Base-by-base conservation (phyloP, 331 rosid genomes). In the Telfairia occidentalis region DNA sequence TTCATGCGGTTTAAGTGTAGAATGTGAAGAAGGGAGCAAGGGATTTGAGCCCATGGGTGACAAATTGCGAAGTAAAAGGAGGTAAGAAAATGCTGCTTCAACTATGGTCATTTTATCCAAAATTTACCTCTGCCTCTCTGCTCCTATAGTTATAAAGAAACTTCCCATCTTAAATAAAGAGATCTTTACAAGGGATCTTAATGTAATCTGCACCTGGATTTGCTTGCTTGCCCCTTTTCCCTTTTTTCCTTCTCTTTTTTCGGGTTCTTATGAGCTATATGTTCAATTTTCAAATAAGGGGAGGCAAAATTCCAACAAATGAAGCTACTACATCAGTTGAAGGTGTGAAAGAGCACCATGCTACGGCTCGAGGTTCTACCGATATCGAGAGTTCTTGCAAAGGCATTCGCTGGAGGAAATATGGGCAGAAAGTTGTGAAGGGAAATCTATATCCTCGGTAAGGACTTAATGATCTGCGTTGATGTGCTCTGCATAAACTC, bases 331-430 rank as follows among this genome's bases (percentile, higher is more conserved):
- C 55, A 54, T 82, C 89, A 67, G 88, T 84, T n/a, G 96, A 89
- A 69, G 89, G 80, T 21, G 74, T 81, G 61, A 87, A 32, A 61
- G 92, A 91, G 80, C 85, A 88, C 2, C 85, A 86, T 9, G 73
- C 83, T 48, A 83, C 83, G 82, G 87, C 84, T 82, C 96, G 87
- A 82, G 88, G 80, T 75, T 82, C 87, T 12, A 75, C 76, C 0
- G 92, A 90, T 80, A 78, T 88, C 32, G 96, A 90, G 73, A 79
- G 86, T 26, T 58, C 87, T 2, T 87, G 90, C 40, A 96, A 95
- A 78, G 96, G 97, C 59, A 87, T 88, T 78, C 97, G 97, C 74
- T 95, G 99, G 99, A 92, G 97, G 83, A 95, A 95, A 86, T 95
- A 95, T 80, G 99, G 99, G 8, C 97, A 95, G 89, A 95, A 95